A percentile compares a stretch with the other conserved stretches of the same genome.
Evolutionary conservation across 805 yeast species (phyloP).

Genomic region (Danielozyma ontarioensis): DNA sequence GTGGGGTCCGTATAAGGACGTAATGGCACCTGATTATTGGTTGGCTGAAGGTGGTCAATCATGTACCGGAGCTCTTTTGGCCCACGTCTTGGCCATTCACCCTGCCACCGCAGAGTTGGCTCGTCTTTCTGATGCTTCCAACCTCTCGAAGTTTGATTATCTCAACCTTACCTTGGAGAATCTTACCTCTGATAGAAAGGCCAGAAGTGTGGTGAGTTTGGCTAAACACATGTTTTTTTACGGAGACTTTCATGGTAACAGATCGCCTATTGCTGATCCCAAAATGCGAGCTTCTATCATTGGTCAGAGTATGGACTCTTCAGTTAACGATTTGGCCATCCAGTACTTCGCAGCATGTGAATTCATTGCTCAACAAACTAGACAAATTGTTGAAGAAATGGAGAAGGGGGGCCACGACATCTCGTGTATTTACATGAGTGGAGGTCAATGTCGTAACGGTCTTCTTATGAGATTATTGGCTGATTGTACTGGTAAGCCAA

Average conservation of each 20-base stretch:
- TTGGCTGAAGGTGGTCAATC: conserved; percentile 99
- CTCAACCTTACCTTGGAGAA: conserved; percentile 71
- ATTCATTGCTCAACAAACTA: conserved; percentile 94
- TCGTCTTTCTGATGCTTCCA: conserved; percentile 60
- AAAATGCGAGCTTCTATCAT: conserved; percentile 87
- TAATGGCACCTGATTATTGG: conserved; percentile 87
- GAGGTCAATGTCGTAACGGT: conserved; percentile 95
- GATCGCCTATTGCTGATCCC: conserved; percentile 97
- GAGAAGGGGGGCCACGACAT: conserved; percentile 73
- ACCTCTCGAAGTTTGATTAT: conserved; percentile 74
- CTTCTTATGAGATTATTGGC: conserved; percentile 85
- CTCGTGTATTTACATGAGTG: conserved; percentile 78
- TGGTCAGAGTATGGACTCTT: conserved; percentile 88
- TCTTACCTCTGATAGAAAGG: conserved; percentile 49
- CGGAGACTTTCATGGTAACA: conserved; percentile 94
- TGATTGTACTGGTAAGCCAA: conserved; percentile 87
- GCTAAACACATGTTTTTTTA: conserved; percentile 86
- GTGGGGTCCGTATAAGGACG: conserved; percentile 98
- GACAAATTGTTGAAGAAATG: conserved; percentile 90
- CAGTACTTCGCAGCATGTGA: conserved; percentile 93
- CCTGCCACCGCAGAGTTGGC: conserved; percentile 79
- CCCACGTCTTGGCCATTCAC: conserved; percentile 81
- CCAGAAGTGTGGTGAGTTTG: conserved; percentile 71
- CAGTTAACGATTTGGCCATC: conserved; percentile 78
- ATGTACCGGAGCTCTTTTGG: conserved; percentile 90